These are phyloP conservation scores for Nemania sp. DNA, from an alignment of 2,329 filamentous ascomycete genomes.

Conservation along the genomic window DNA sequence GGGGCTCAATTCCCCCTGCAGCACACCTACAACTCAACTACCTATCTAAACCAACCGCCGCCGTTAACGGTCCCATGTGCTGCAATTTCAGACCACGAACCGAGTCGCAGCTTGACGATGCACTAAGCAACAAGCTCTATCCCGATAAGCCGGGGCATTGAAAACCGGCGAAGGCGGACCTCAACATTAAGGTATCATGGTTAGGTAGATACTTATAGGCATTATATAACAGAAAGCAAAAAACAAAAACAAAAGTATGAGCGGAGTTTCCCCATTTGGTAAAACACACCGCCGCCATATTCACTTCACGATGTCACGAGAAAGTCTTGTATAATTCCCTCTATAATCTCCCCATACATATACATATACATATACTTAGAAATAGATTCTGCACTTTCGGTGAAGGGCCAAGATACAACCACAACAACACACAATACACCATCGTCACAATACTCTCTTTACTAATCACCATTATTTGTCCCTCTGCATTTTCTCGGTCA, in stretches of 20 bases:
- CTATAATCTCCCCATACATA: not conserved
- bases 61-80: not conserved
- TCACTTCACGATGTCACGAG: slow-evolving; percentile 2
- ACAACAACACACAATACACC: too few species aligned
- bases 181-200: not conserved
- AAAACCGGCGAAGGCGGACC: not conserved
- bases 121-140: not conserved
- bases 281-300: slow-evolving; percentile 23
- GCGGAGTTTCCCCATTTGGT: slow-evolving; percentile 40
- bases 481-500: not conserved
- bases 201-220: not conserved
- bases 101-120: not conserved
- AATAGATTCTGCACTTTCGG: slow-evolving; percentile 10
- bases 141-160: not conserved
- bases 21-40: slow-evolving; percentile 1
- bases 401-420: not conserved
- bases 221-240: not conserved
- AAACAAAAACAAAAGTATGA: not conserved
- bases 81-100: not conserved
- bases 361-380: not conserved
- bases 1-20: not conserved
- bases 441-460: not conserved
- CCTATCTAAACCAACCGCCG: not conserved
- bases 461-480: not conserved
- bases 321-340: not conserved